Base-by-base conservation (phyloP, 345 rosid species). In the Microthlaspi erraticum region DNA sequence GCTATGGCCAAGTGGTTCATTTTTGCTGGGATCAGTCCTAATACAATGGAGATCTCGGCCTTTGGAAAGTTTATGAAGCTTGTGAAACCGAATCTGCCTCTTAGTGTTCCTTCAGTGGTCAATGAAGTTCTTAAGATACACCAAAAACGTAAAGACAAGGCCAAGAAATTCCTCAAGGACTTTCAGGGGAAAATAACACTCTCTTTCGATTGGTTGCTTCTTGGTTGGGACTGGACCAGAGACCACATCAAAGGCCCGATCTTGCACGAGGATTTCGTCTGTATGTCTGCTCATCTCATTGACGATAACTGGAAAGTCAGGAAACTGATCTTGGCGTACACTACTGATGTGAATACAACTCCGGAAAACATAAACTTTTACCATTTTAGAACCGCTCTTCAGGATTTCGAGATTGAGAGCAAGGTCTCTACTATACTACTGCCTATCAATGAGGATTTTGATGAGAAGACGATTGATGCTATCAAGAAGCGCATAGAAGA, bases 301-400 rank as follows among this genome's bases (percentile, higher is more conserved):
- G 76, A 72, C 49, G 76, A 72, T 44, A 63, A 45, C 50, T 72
- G 70, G 75, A 62, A 61, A 19, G 14, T 64, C 26, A 54, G 43
- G 23, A 17, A 45, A 12, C 45, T 56, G 70, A 64, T 72, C 55
- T 53, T 72, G 20, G 50, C 42, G 9, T 72, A 43, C 50, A 16
- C 29, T 26, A 63, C 57, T 36, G 48, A 34, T 14, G 16, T 1
- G 7, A 0, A n/a, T 53, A 53, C 56, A 23, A 4, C 64, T 53
- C 0, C 8, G 5, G 64, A 55, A 0, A 23, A 36, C 34, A 0
- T 34, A 2, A 1, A 2, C 18, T 0, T 0, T 11, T 6, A 63
- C 50, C 34, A 23, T 44, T 72, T 64, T 2, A 29, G 11, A 8
- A 31, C 42, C 0, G 70, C 50, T 3, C 64, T 64, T 72, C 64